These are phyloP conservation scores for Bisporella sp. DNA, from an alignment of 2,329 filamentous ascomycete species.

Conservation along the genomic window DNA sequence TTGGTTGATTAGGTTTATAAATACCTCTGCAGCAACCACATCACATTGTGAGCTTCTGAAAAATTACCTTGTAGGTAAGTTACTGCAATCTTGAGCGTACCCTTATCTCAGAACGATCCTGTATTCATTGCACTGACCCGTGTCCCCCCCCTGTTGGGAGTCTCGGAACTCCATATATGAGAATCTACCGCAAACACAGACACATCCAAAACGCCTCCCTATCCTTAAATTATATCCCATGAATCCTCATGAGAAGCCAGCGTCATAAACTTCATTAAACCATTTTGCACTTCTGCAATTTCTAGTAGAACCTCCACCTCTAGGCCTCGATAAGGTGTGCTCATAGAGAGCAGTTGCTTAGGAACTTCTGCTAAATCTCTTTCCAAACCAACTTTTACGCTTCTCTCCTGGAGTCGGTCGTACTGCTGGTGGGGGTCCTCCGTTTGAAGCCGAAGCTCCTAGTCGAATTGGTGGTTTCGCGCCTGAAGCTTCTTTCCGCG, in stretches of 20 bases:
- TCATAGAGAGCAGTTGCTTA: background rate
- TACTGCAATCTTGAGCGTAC: no score
- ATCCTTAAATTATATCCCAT: constrained; percentile 13
- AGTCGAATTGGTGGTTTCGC: constrained; percentile 24
- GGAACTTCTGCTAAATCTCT: constrained; percentile 61
- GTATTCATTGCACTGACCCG: no score
- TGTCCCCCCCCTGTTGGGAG: no score
- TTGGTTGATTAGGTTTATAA: no score
- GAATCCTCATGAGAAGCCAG: background rate
- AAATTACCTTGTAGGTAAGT: no score
- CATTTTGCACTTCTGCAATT: constrained; percentile 1
- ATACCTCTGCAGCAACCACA: no score
- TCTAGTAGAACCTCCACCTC: constrained; percentile 21
- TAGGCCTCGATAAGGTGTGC: no score
- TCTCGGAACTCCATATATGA: no score
- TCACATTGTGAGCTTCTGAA: no score
- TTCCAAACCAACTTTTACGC: constrained; percentile 84
- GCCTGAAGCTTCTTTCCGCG: constrained; percentile 16
- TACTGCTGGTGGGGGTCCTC: constrained; percentile 1
- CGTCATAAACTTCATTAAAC: constrained; percentile 13
- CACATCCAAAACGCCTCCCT: constrained; percentile 9
- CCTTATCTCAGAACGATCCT: no score
- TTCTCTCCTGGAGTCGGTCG: constrained; percentile 47
- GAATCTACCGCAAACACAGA: constrained; percentile 3
- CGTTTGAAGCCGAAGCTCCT: constrained; percentile 16